Base-by-base conservation (phyloP, 805 yeast genomes). In the Sungouiozyma intestinalis region DNA sequence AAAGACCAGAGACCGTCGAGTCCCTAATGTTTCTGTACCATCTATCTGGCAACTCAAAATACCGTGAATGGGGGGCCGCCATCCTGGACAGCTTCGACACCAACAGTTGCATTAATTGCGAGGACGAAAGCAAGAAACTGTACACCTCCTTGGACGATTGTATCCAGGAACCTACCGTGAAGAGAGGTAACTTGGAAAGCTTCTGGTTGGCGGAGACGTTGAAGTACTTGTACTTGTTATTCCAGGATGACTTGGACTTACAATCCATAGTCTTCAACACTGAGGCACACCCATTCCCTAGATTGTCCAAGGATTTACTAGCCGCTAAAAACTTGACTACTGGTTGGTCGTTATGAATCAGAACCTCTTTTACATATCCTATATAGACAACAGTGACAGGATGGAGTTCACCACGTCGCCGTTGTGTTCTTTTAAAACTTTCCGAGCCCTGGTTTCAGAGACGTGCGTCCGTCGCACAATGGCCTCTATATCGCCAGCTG, bases 371-470 rank as follows among this genome's bases (percentile, higher is more conserved):
- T 27, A 27, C 32, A 9, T 27, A 9, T 9, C 14, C 16, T 14
- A 17, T 20, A 35, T 3, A 35, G 20, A 52, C n/a, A 35, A 63
- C 65, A 81, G 72, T 51, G 81, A 77, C 94, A 90, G 85, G 66
- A 90, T 86, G 54, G 97, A 87, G 65, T 86, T 86, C 63, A 90
- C 96, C 68, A 90, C 78, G 67, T 92, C 97, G 65, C 88, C 86
- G 57, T 84, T 76, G 74, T 88, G 85, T 53, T 75, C 81, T 65
- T 73, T 81, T 67, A 90, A 75, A 54, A 96, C 94, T 67, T 81
- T 81, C 56, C 77, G 83, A 51, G 97, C 97, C 75, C 85, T 84
- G 55, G 77, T 78, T 72, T 87, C 79, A 42, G 96, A 76, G 48
- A 79, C 90, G 58, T 78, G 80, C 57, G 96, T 81, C 73, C 92